Percentiles rank a stretch among this genome's conserved stretches.
phyloP scores from a whole-genome alignment of 306 rosid genomes.

The Medicago lupulina region DNA sequence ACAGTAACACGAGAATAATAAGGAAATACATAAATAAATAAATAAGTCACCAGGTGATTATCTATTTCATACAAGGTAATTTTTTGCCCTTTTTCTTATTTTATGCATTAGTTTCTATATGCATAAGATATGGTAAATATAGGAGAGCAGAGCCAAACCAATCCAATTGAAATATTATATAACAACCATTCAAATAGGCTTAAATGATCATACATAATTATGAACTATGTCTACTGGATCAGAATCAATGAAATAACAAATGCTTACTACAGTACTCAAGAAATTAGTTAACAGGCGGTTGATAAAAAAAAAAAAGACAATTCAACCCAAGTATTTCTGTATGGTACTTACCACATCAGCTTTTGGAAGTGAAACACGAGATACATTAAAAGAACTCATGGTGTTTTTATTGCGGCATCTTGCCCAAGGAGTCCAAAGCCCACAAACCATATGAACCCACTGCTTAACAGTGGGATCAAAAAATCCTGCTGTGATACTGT shows the following conservation, averaged over 20 bases:
- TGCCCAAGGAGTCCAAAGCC: slow-evolving; percentile 82
- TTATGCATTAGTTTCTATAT: neutral
- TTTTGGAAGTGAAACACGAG: slow-evolving; percentile 56
- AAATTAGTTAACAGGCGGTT: slow-evolving; percentile 25
- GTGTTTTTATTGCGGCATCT: slow-evolving; percentile 75
- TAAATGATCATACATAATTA: too few relatives aligned
- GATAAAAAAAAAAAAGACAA: slow-evolving; percentile 1
- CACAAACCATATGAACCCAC: slow-evolving; percentile 86
- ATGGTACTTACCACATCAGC: slow-evolving; percentile 54
- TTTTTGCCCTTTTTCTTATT: neutral
- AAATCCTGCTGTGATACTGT: slow-evolving; percentile 63
- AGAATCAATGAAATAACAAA: neutral
- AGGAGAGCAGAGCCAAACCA: neutral
- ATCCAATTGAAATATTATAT: neutral
- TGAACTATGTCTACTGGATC: too few relatives aligned
- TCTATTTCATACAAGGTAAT: neutral
- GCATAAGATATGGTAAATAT: slow-evolving; percentile 6
- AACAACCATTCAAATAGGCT: slow-evolving; percentile 26
- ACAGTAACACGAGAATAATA: neutral
- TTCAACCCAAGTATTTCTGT: slow-evolving; percentile 8
- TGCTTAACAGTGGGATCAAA: slow-evolving; percentile 64
- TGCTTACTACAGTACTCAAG: neutral
- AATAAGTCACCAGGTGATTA: slow-evolving; percentile 2
- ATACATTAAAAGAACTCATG: slow-evolving; percentile 81
- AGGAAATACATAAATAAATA: slow-evolving; percentile 12